Conservation (phyloP, 768 basidiomycete genomes). For the Mrakia frigida region DNA sequence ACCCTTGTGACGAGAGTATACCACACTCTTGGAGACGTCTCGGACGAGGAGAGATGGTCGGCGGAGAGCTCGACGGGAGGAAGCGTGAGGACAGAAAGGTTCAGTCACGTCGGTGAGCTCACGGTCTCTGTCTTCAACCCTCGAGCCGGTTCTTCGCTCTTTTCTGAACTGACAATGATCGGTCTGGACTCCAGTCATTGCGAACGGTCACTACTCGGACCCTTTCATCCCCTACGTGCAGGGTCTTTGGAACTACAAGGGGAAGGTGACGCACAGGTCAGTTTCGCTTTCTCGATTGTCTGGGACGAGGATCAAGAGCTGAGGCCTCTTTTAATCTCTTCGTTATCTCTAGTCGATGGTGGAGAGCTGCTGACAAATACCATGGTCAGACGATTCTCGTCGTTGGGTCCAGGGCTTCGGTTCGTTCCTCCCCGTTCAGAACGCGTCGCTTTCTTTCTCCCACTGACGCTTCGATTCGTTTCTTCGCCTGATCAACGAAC, state of each 20-base stretch:
- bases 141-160: too few relatives aligned
- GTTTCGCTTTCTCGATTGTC: background rate
- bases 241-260: constrained; percentile 20
- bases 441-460: background rate
- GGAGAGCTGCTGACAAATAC: constrained; percentile 10
- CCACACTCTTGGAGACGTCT: constrained; percentile 11
- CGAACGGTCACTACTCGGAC: constrained; percentile 26
- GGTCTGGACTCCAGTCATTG: constrained; percentile 4
- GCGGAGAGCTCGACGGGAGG: constrained; percentile 22
- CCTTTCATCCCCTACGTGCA: constrained; percentile 28
- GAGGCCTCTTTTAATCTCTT: too few relatives aligned
- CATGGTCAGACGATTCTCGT: constrained; percentile 18
- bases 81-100: background rate
- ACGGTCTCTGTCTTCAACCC: background rate
- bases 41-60: constrained; percentile 16
- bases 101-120: constrained; percentile 20
- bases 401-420: constrained; percentile 24
- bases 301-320: background rate
- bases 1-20: constrained; percentile 8
- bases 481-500: too few relatives aligned
- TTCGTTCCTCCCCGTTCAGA: background rate
- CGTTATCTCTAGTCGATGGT: constrained; percentile 3
- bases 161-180: background rate
- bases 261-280: constrained; percentile 11
- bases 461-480: too few relatives aligned